Percentiles rank a stretch among this genome's conserved stretches.
These are phyloP conservation scores for Diutina scorzettiae DNA, from an alignment of 1,139 yeast genomes.

Conservation along the genomic window DNA sequence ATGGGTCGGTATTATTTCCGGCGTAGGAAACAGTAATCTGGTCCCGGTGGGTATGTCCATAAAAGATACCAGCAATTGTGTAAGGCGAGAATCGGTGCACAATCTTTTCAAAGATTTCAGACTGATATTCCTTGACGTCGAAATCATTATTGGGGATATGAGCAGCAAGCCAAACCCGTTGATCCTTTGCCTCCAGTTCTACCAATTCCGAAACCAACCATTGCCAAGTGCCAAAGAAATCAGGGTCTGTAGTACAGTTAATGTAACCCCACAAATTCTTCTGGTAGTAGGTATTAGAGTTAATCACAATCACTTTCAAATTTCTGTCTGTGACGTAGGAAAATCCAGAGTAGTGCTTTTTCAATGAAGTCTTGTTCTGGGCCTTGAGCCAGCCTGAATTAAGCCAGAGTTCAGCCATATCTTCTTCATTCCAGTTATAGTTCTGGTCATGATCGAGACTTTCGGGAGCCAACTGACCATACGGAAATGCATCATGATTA, in stretches of 20 bases:
- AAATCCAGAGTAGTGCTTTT: conserved; percentile 50
- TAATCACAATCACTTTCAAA: conserved; percentile 50
- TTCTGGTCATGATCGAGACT: conserved; percentile 22
- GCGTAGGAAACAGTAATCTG: conserved; percentile 50
- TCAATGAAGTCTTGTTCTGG: conserved; percentile 17
- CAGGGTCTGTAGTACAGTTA: conserved; percentile 40
- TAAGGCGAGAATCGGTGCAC: conserved; percentile 58
- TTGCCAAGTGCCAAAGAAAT: conserved; percentile 51
- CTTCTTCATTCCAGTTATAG: conserved; percentile 48
- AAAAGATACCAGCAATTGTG: conserved; percentile 57
- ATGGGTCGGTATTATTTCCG: conserved; percentile 24
- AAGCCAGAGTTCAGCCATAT: conserved; percentile 49
- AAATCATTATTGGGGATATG: conserved; percentile 49
- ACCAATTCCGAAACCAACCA: conserved; percentile 50
- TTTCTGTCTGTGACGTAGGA: conserved; percentile 45
- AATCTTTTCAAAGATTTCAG: conserved; percentile 43
- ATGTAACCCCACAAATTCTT: conserved; percentile 55
- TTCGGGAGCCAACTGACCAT: conserved; percentile 52
- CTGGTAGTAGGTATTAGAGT: conserved; percentile 56
- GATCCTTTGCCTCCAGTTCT: conserved; percentile 42
- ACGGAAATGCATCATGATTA: conserved; percentile 66
- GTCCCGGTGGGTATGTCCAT: conserved; percentile 65
- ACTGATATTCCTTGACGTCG: conserved; percentile 53
- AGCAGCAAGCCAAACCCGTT: conserved; percentile 61
- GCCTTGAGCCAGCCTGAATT: conserved; percentile 29